Evolutionary conservation across 305 asterid genomes (phyloP).

Genomic region (Fraxinus paxiana): DNA sequence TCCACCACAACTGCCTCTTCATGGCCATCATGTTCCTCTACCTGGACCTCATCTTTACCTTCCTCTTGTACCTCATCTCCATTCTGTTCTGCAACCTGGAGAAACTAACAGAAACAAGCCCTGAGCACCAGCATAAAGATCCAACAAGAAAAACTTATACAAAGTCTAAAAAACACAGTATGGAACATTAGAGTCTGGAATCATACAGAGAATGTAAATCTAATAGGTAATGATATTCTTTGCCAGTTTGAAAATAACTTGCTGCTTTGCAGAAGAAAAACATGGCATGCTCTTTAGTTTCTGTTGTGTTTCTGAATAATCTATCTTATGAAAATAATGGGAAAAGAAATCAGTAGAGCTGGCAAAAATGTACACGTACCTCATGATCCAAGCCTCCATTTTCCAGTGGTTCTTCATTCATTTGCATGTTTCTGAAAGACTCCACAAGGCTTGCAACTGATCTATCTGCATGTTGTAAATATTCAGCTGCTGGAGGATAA

Average conservation of each 20-base stretch:
- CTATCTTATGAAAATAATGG: background rate
- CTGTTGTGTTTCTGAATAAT: background rate
- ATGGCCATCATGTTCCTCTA: constrained; percentile 49
- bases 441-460: constrained; percentile 84
- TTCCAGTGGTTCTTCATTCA: constrained; percentile 45
- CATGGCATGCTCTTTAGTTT: background rate
- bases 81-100: constrained; percentile 33
- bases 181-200: background rate
- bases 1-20: constrained; percentile 81
- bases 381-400: background rate
- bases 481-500: constrained; percentile 77
- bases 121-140: background rate
- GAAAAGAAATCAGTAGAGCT: background rate
- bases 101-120: background rate
- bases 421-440: constrained; percentile 65
- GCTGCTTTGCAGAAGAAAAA: background rate
- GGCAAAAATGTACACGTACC: background rate
- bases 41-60: constrained; percentile 38
- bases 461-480: constrained; percentile 56
- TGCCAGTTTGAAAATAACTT: background rate
- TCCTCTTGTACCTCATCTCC: constrained; percentile 48
- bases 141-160: constrained; percentile 2
- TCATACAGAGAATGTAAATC: background rate
- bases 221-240: background rate
- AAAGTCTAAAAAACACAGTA: constrained; percentile 4